Conservation (phyloP, 805 yeast species). For the Candida tallmaniae region DNA sequence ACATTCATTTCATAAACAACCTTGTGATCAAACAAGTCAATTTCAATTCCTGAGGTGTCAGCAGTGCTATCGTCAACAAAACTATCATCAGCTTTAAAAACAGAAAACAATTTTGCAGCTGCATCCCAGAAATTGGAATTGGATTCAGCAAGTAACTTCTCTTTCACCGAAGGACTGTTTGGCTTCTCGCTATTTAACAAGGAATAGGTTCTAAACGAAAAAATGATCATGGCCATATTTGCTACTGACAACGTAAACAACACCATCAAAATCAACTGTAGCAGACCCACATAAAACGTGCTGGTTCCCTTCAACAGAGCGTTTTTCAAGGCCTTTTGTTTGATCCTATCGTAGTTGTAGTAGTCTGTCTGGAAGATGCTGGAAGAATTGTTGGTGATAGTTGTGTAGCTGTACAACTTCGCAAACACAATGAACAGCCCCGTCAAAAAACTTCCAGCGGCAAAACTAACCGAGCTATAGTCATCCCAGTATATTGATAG, state of each 20-base stretch:
- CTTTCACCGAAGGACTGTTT: conserved; percentile 19
- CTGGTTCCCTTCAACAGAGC: neutral
- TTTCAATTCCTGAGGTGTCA: conserved; percentile 8
- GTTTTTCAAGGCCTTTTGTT: conserved; percentile 7
- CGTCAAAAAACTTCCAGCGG: conserved; percentile 19
- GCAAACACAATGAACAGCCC: conserved; percentile 11
- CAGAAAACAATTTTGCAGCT: neutral
- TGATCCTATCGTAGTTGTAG: conserved; percentile 29
- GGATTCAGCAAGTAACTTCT: conserved; percentile 6
- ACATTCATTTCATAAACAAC: conserved; percentile 53
- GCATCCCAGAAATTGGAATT: neutral
- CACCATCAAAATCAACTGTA: conserved; percentile 1
- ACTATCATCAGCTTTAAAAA: conserved; percentile 12
- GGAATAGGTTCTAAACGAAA: conserved; percentile 25
- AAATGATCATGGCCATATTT: conserved; percentile 12
- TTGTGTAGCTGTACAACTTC: conserved; percentile 22
- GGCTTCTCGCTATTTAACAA: conserved; percentile 28
- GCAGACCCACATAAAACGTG: neutral
- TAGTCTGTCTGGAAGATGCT: conserved; percentile 32
- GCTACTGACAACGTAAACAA: conserved; percentile 14
- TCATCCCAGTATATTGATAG: conserved; percentile 42
- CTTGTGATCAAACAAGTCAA: conserved; percentile 16
- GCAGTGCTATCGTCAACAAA: conserved; percentile 20
- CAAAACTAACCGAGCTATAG: conserved; percentile 27
- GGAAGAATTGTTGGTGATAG: conserved; percentile 24